These are phyloP conservation scores for Metarhizium robertsii DNA, from an alignment of 2,329 filamentous ascomycete species.

Conservation along the genomic window DNA sequence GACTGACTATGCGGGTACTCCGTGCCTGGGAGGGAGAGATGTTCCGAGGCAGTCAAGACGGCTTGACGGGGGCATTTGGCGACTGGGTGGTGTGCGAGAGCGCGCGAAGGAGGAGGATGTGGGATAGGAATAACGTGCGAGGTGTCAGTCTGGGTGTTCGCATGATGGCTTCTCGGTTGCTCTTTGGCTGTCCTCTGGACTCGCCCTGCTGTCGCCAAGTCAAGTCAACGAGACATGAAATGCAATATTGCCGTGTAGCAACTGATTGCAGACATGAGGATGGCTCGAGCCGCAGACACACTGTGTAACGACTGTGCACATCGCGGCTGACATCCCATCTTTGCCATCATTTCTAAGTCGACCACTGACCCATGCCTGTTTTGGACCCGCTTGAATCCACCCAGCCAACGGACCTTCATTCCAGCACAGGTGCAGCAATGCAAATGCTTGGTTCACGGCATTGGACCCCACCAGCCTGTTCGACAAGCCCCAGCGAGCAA, in stretches of 20 bases:
- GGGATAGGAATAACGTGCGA: not conserved
- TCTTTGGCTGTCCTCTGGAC: not conserved
- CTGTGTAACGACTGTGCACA: not conserved
- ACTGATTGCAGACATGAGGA: not conserved
- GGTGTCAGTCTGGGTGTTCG: not conserved
- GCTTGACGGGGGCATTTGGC: not conserved
- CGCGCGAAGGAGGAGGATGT: not conserved
- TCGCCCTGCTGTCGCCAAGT: not conserved
- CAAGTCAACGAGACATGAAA: not conserved
- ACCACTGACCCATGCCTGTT: not conserved
- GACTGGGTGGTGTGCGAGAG: not conserved
- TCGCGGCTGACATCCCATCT: not conserved
- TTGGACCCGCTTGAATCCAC: not conserved
- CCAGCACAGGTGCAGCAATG: not conserved
- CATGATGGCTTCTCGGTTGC: not conserved
- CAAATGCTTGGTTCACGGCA: not conserved
- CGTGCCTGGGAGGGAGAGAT: not conserved
- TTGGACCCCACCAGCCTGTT: not conserved
- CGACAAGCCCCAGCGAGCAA: not conserved
- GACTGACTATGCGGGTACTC: not conserved
- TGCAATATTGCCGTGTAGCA: not conserved
- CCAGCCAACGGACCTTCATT: not conserved
- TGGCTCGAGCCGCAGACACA: not conserved
- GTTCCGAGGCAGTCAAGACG: not conserved
- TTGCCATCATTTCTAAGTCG: not conserved